Conservation (phyloP, 768 basidiomycete species). For the Mycena venus region DNA sequence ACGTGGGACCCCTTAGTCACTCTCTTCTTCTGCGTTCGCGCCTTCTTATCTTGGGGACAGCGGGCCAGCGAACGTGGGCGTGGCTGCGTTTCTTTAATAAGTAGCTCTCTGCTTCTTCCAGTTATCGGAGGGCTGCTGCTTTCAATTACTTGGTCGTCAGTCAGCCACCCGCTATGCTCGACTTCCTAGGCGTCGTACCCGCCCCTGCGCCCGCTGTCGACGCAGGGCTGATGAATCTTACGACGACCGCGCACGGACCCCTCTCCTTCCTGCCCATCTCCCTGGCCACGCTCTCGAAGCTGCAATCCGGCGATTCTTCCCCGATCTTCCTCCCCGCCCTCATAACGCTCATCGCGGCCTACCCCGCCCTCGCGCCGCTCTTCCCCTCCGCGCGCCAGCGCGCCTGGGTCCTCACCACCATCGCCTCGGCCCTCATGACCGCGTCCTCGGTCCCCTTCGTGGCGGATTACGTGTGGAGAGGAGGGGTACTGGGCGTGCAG, state of each 20-base stretch:
- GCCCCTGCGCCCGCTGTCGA: too few species aligned
- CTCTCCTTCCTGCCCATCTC: neutral
- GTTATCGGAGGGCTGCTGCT: too few species aligned
- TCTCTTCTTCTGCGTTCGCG: too few species aligned
- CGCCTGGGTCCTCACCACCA: conserved; percentile 57
- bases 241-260: neutral
- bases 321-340: conserved; percentile 37
- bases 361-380: conserved; percentile 37
- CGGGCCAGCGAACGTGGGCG: too few species aligned
- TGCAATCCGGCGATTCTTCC: too few species aligned
- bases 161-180: too few species aligned
- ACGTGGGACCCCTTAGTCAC: too few species aligned
- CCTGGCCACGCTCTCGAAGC: neutral
- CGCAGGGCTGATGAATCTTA: too few species aligned
- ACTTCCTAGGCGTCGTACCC: neutral
- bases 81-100: too few species aligned
- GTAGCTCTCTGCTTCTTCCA: too few species aligned
- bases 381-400: conserved; percentile 51
- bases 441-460: conserved; percentile 52
- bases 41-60: too few species aligned
- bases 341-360: conserved; percentile 21
- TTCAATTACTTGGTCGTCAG: too few species aligned
- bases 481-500: neutral
- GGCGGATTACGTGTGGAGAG: conserved; percentile 34
- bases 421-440: conserved; percentile 54